Evolutionary conservation across 495 filamentous ascomycete genomes (phyloP).

Genomic region (Patellaria atrata): DNA sequence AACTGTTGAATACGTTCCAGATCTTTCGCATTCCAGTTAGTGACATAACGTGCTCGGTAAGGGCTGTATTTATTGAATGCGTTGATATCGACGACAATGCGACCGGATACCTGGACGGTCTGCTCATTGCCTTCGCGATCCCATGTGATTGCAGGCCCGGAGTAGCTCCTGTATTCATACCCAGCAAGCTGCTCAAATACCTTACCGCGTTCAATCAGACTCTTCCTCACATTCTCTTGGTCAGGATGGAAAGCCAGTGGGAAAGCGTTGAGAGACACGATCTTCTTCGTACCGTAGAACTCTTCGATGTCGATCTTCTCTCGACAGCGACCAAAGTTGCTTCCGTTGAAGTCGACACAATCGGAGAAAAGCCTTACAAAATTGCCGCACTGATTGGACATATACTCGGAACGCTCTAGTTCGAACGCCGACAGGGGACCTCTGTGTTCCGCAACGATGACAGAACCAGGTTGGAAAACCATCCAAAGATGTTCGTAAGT

Average conservation of each 20-base stretch:
- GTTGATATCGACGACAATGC: constrained; percentile 41
- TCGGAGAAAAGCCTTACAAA: constrained; percentile 26
- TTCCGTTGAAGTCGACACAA: constrained; percentile 48
- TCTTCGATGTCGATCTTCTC: constrained; percentile 30
- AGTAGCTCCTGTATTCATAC: constrained; percentile 47
- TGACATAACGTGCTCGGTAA: constrained; percentile 17
- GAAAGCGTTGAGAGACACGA: constrained; percentile 39
- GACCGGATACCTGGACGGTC: constrained; percentile 37
- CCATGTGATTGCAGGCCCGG: constrained; percentile 36
- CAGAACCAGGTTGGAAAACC: constrained; percentile 36
- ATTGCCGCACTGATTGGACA: constrained; percentile 19
- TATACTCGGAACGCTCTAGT: constrained; percentile 25
- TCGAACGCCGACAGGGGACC: constrained; percentile 29
- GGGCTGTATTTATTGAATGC: constrained; percentile 33
- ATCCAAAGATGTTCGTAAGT: constrained; percentile 44
- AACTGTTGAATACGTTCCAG: too few species aligned
- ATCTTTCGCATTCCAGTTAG: constrained; percentile 21
- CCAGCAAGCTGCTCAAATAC: constrained; percentile 36
- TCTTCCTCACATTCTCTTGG: constrained; percentile 24
- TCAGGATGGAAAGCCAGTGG: constrained; percentile 43
- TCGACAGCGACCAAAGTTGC: constrained; percentile 37
- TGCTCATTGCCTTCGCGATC: constrained; percentile 22
- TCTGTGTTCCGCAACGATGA: constrained; percentile 27
- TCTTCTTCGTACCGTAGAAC: constrained; percentile 43
- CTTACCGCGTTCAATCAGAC: constrained; percentile 25